Conservation (phyloP, 805 yeast species). For the Yarrowia porcina region DNA sequence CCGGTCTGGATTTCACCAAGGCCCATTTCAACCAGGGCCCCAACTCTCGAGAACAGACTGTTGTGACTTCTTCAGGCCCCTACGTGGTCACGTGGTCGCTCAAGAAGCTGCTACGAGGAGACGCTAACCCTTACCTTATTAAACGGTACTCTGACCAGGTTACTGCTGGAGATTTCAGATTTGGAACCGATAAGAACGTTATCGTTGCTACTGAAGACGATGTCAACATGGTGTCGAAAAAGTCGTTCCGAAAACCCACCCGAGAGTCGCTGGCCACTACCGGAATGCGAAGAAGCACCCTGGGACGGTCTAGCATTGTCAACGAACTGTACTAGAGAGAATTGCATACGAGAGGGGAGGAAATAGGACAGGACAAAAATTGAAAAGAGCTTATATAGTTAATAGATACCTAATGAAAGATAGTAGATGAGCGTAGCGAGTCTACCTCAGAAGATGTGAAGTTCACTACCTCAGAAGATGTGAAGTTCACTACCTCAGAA, state of each 20-base stretch:
- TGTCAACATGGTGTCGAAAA: slow-evolving; percentile 64
- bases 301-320: slow-evolving; percentile 3
- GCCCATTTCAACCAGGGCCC: slow-evolving; percentile 76
- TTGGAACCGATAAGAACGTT: slow-evolving; percentile 66
- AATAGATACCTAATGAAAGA: neutral
- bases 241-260: slow-evolving; percentile 57
- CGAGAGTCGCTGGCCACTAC: slow-evolving; percentile 43
- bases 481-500: too few species aligned
- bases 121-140: slow-evolving; percentile 57
- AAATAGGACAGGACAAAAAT: neutral
- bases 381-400: neutral
- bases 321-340: neutral
- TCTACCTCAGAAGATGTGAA: too few species aligned
- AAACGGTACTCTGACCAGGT: slow-evolving; percentile 59
- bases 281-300: neutral
- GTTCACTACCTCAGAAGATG: too few species aligned
- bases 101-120: slow-evolving; percentile 53
- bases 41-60: slow-evolving; percentile 61
- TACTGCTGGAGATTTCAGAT: slow-evolving; percentile 75
- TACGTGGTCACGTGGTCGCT: slow-evolving; percentile 80
- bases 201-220: slow-evolving; percentile 73
- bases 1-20: slow-evolving; percentile 57
- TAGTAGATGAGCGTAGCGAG: too few species aligned
- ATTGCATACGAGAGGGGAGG: neutral
- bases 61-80: slow-evolving; percentile 77